Conservation (phyloP, 306 rosid species). For the Potentilla sterilis region DNA sequence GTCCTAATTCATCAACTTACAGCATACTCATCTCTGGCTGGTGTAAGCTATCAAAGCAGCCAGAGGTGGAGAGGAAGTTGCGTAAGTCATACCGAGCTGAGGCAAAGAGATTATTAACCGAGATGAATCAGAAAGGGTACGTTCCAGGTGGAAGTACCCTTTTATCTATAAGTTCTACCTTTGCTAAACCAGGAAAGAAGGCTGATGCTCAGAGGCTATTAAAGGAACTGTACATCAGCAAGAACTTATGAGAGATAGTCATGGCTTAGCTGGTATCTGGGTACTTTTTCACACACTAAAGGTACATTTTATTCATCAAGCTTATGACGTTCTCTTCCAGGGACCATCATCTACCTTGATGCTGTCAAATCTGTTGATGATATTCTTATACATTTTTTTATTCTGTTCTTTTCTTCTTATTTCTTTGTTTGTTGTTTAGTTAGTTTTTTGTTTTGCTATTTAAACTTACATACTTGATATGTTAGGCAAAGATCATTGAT, state of each 20-base stretch:
- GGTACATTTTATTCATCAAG: constrained; percentile 36
- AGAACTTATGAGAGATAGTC: constrained; percentile 38
- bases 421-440: no score
- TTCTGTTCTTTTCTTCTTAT: neutral
- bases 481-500: constrained; percentile 59
- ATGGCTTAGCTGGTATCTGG: constrained; percentile 55
- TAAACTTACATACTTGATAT: constrained; percentile 24
- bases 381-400: neutral
- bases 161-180: constrained; percentile 50
- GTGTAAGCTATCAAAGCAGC: constrained; percentile 63
- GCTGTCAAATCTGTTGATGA: neutral
- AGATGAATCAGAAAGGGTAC: constrained; percentile 70
- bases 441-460: neutral
- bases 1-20: constrained; percentile 79
- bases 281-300: constrained; percentile 66
- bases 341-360: neutral
- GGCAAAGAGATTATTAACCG: constrained; percentile 66
- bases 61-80: constrained; percentile 53
- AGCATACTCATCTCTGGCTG: constrained; percentile 78
- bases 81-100: constrained; percentile 52
- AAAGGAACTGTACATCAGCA: constrained; percentile 47
- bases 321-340: constrained; percentile 8
- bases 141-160: constrained; percentile 67
- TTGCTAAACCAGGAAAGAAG: constrained; percentile 67
- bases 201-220: constrained; percentile 62